Base-by-base conservation (phyloP, 768 basidiomycete genomes). In the Porphyrellus cyaneotinctus region DNA sequence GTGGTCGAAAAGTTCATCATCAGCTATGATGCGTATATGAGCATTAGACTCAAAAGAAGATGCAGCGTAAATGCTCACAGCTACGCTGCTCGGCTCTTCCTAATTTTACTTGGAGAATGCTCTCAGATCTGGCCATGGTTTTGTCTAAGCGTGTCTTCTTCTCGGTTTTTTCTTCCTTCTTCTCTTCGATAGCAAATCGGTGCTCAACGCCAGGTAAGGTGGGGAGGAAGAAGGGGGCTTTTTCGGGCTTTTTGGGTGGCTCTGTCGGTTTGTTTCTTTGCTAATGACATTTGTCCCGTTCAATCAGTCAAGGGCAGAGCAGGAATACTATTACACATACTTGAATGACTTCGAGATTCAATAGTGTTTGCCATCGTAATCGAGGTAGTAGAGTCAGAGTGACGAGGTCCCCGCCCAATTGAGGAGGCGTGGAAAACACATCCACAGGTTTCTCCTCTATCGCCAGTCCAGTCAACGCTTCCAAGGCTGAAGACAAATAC, bases 181-280 rank as follows among this genome's bases (percentile, higher is more conserved):
- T 60, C 56, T 72, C 53, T 65, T 68, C 71, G 6, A 86, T 66
- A 14, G 82, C 88, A 67, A 97, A 95, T 17, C 91, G 81, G 17
- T 83, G 78, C 52, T 95, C 91, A 12, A 93, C 81, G 12, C 94
- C 95, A 5, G 89, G 87, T 12, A 97, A 71, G 1, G 94, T 92
- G 20, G 95, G 97, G 15, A 99, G 75, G 77, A 98, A 99, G 77
- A 99, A 99, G 0, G 97, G 97, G 1, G 94, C 95, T 54, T 91
- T 82, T 71, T 97, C 95, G 13, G 92, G 91, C 23, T 87, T 88
- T 70, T 98, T 97, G 8, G 94, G 93, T 0, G 94, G 83, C 57
- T 97, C 95, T 70, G 88, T 93, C 13, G 97, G 94, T 75, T 95
- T 97, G 68, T 98, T 98, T 49, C 97, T 85, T 79, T 89, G 87